Evolutionary conservation across 495 filamentous ascomycete species (phyloP).

Genomic region (Penicillium waksmanii): DNA sequence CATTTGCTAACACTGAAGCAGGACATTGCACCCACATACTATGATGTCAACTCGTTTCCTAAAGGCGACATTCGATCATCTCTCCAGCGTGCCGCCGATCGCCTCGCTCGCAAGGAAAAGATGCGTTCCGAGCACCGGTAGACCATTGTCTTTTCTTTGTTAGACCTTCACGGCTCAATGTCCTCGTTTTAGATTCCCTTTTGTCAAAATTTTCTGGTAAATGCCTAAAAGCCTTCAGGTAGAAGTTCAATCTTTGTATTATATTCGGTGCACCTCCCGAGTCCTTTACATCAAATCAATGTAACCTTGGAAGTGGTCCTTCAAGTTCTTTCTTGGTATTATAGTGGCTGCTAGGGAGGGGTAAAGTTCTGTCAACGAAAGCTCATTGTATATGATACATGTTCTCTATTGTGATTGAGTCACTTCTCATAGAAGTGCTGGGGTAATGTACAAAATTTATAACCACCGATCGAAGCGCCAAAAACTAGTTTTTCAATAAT

Average conservation of each 20-base stretch:
- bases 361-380: neutral
- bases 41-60: constrained; percentile 79
- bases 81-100: constrained; percentile 73
- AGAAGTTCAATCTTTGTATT: neutral
- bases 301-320: too few species aligned
- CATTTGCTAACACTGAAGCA: constrained; percentile 36
- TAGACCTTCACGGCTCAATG: constrained; percentile 17
- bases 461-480: neutral
- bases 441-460: constrained; percentile 24
- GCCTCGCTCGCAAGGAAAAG: constrained; percentile 71
- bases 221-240: neutral
- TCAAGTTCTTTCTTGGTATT: too few species aligned
- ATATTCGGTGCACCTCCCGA: neutral
- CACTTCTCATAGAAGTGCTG: constrained; percentile 8
- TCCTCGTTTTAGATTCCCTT: constrained; percentile 23
- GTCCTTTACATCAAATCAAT: too few species aligned
- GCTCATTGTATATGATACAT: constrained; percentile 8
- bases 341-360: neutral
- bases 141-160: constrained; percentile 15
- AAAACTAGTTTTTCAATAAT: neutral
- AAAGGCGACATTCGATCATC: constrained; percentile 85
- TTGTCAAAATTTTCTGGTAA: constrained; percentile 7
- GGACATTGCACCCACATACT: constrained; percentile 93
- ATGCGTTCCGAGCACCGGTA: constrained; percentile 52
- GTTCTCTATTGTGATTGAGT: constrained; percentile 17